These are phyloP conservation scores for Rubia tinctorum DNA, from an alignment of 305 asterid species.

Conservation along the genomic window DNA sequence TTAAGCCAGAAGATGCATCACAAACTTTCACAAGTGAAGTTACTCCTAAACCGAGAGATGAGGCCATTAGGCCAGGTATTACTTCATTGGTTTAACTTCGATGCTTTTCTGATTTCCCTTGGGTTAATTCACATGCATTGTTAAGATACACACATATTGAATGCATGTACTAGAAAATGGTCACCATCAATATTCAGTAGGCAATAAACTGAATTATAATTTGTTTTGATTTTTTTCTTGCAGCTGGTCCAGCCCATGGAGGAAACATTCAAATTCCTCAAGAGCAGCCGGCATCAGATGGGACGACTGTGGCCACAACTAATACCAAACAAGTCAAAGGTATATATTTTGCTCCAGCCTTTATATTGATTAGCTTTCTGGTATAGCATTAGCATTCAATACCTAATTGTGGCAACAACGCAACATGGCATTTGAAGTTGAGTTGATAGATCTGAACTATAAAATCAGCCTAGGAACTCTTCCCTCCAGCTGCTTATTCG, in stretches of 20 bases:
- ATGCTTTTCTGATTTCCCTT: not conserved
- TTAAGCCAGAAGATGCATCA: not conserved
- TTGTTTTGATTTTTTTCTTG: not conserved
- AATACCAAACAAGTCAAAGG: not conserved
- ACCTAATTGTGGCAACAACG: no score
- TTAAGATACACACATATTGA: not conserved
- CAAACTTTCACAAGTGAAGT: not conserved
- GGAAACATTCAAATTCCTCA: not conserved
- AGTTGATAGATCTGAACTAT: not conserved
- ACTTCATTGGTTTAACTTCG: not conserved
- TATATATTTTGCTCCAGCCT: not conserved
- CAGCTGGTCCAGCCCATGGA: not conserved
- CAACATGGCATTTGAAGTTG: not conserved
- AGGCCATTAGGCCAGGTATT: not conserved
- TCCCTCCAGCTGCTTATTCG: not conserved
- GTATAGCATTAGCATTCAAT: no score
- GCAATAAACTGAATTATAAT: not conserved
- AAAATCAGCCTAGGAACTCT: not conserved
- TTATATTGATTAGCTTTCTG: no score
- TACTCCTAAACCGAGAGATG: not conserved
- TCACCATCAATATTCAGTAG: not conserved
- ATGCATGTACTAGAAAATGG: not conserved
- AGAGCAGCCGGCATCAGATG: slow-evolving; percentile 1
- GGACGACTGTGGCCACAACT: not conserved
- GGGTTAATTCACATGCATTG: not conserved